phyloP scores from a whole-genome alignment of 352 stramenopile species.

The Saprolegnia diclina region DNA sequence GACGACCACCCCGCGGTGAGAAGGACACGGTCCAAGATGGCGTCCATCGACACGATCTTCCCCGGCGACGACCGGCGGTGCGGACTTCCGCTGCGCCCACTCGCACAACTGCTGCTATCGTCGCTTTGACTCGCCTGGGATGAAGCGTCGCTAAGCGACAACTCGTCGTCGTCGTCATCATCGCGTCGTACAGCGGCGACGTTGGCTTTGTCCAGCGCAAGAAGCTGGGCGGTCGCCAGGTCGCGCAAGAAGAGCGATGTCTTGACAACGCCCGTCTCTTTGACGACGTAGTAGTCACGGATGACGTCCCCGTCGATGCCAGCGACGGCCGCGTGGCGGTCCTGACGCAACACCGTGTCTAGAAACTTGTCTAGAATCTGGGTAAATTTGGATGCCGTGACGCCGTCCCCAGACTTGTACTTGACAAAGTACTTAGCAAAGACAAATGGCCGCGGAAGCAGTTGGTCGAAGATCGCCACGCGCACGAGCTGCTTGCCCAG shows the following conservation, averaged over 20 bases:
- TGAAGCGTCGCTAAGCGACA: conserved; percentile 11
- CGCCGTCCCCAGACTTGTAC: conserved; percentile 44
- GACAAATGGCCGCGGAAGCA: conserved; percentile 44
- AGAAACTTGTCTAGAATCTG: conserved; percentile 78
- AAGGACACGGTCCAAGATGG: conserved; percentile 4
- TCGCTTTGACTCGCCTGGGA: conserved; percentile 48
- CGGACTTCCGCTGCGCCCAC: conserved; percentile 35
- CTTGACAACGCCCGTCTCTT: conserved; percentile 35
- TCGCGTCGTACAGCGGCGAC: conserved; percentile 31
- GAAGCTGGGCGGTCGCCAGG: conserved; percentile 37
- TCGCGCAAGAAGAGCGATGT: conserved; percentile 51
- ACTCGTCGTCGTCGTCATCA: conserved; percentile 32
- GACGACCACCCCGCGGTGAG: conserved; percentile 11
- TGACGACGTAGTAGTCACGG: conserved; percentile 32
- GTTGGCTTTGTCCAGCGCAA: conserved; percentile 12
- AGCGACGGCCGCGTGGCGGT: conserved; percentile 59
- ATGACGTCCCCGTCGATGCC: conserved; percentile 52
- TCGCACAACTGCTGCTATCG: conserved; percentile 29
- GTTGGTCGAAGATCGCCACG: conserved; percentile 45
- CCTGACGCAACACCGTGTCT: conserved; percentile 43
- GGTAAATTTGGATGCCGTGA: conserved; percentile 60
- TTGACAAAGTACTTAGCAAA: conserved; percentile 78
- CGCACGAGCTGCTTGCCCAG: conserved; percentile 30
- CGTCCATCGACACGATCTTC: not conserved
- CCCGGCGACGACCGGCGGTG: conserved; percentile 12